These are phyloP conservation scores for Heterobasidion irregulare DNA, from an alignment of 1,284 basidiomycete genomes.

Conservation along the genomic window DNA sequence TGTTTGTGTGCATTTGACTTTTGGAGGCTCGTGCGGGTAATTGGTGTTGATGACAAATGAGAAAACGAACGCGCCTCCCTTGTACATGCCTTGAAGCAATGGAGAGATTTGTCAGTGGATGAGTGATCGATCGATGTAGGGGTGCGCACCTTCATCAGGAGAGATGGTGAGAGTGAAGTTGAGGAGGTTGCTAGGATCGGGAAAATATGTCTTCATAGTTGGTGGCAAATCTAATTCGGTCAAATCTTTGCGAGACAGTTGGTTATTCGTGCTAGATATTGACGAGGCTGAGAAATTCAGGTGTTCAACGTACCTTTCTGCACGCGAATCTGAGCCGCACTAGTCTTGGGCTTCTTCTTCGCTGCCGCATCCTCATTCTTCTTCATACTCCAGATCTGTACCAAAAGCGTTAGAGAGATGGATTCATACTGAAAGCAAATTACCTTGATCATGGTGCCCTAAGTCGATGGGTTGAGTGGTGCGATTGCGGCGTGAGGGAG, in stretches of 20 bases:
- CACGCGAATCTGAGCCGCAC: constrained; percentile 94
- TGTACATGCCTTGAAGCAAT: constrained; percentile 82
- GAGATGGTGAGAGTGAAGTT: constrained; percentile 94
- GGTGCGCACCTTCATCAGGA: constrained; percentile 84
- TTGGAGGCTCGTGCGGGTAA: constrained; percentile 98
- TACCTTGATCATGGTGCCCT: constrained; percentile 49
- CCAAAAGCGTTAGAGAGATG: not conserved
- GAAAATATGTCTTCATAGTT: constrained; percentile 94
- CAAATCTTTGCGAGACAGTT: constrained; percentile 56
- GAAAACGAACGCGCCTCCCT: constrained; percentile 89
- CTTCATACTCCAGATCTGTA: constrained; percentile 95
- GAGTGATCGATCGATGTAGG: constrained; percentile 1
- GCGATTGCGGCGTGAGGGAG: too few relatives aligned
- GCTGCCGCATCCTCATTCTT: constrained; percentile 91
- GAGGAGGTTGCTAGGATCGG: constrained; percentile 88
- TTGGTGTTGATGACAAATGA: constrained; percentile 95
- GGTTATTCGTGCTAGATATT: not conserved
- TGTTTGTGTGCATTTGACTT: constrained; percentile 95
- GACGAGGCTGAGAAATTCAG: too few relatives aligned
- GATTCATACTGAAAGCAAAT: not conserved
- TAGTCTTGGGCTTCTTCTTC: constrained; percentile 96
- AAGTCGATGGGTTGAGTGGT: too few relatives aligned
- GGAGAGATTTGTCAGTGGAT: constrained; percentile 6
- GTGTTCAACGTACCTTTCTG: constrained; percentile 79
- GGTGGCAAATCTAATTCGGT: constrained; percentile 94